Evolutionary conservation across 306 rosid genomes (phyloP).

Genomic region (Castanospermum australe): DNA sequence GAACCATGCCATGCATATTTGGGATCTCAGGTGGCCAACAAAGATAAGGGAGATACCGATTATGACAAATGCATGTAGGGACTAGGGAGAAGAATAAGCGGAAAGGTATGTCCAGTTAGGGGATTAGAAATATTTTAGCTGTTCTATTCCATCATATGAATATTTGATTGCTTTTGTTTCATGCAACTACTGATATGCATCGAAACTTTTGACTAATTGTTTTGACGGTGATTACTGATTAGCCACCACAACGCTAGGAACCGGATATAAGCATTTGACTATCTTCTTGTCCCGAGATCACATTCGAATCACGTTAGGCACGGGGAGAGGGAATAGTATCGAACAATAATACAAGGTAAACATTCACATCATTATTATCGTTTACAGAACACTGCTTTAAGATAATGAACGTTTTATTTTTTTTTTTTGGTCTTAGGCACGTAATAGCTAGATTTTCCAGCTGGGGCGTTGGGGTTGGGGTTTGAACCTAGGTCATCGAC

Average conservation of each 20-base stretch:
- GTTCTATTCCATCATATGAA: not conserved
- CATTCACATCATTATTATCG: constrained; percentile 13
- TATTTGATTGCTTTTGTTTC: not conserved
- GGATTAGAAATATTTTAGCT: not conserved
- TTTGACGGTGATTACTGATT: not conserved
- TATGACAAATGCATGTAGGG: not conserved
- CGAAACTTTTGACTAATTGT: not conserved
- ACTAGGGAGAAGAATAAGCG: not conserved
- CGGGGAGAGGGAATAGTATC: not conserved
- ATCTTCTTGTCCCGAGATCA: not conserved
- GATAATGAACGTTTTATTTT: not conserved
- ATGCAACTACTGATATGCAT: not conserved
- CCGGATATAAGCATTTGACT: not conserved
- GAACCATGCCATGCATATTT: not conserved
- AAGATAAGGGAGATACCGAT: not conserved
- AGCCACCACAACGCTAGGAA: not conserved
- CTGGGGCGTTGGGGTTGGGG: too few species aligned
- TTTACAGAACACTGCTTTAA: not conserved
- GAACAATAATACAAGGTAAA: not conserved
- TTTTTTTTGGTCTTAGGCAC: too few species aligned
- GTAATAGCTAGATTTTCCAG: too few species aligned
- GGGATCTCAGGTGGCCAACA: not conserved
- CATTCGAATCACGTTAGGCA: not conserved
- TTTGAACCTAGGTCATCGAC: too few species aligned
- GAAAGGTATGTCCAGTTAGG: not conserved